Evolutionary conservation across 257 asterid genomes (phyloP).

Genomic region (Solanum medicagineum): DNA sequence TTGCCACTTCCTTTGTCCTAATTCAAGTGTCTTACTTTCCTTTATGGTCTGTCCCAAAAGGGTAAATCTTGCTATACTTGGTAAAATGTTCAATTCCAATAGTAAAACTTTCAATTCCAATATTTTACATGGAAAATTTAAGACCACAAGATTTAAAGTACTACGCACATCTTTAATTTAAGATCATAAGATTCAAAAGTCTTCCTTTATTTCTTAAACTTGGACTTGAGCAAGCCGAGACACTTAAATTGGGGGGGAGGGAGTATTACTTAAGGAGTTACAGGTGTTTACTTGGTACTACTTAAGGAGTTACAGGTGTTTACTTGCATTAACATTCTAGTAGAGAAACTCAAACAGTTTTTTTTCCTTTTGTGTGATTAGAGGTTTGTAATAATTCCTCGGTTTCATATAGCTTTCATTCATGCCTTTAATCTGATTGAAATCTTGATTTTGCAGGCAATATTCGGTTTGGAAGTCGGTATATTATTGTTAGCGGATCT

Average conservation of each 20-base stretch:
- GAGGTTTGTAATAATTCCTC: not conserved
- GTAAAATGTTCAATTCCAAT: not conserved
- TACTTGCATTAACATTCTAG: not conserved
- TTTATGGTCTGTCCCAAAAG: not conserved
- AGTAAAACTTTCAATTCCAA: not conserved
- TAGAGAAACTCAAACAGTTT: not conserved
- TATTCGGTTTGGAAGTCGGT: slow-evolving; percentile 26
- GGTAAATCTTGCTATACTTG: not conserved
- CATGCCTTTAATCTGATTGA: not conserved
- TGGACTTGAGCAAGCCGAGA: not conserved
- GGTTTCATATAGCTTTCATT: not conserved
- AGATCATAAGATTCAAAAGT: not conserved
- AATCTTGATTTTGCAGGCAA: slow-evolving; percentile 25
- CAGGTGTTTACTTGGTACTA: not conserved
- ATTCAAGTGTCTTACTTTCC: not conserved
- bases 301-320: not conserved
- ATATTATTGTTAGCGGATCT: slow-evolving; percentile 69
- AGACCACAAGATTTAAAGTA: not conserved
- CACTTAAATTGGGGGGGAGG: not conserved
- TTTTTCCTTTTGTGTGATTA: not conserved
- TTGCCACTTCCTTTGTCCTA: not conserved
- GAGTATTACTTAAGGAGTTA: not conserved
- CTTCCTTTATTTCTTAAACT: not conserved
- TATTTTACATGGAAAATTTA: not conserved
- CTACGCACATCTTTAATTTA: not conserved